These are phyloP conservation scores for Penicillium odoratum DNA, from an alignment of 495 filamentous ascomycete species.

Conservation along the genomic window DNA sequence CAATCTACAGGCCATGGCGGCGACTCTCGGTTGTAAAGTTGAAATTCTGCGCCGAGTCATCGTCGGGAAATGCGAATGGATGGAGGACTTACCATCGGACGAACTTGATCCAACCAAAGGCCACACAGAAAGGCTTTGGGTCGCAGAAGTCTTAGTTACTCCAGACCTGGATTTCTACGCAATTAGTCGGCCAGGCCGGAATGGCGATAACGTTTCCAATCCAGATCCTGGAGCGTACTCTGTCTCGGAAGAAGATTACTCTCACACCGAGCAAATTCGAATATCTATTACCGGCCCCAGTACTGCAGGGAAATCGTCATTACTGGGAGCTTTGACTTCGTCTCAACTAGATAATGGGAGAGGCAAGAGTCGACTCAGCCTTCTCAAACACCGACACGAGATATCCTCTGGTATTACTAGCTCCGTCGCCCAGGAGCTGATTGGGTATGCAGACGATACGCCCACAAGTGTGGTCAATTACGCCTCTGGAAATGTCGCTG, in stretches of 20 bases:
- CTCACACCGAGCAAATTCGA: conserved; percentile 73
- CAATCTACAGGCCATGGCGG: conserved; percentile 84
- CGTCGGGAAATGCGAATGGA: conserved; percentile 86
- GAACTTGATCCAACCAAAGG: conserved; percentile 26
- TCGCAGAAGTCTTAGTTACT: conserved; percentile 80
- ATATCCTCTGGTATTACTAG: conserved; percentile 88
- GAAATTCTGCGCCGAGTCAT: conserved; percentile 78
- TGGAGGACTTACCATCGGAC: conserved; percentile 37
- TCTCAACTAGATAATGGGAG: conserved; percentile 88
- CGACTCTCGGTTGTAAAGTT: conserved; percentile 86
- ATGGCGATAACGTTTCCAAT: not conserved
- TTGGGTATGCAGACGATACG: conserved; percentile 64
- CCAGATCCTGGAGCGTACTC: conserved; percentile 5
- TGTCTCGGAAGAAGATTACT: conserved; percentile 27
- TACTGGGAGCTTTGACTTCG: conserved; percentile 84
- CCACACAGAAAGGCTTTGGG: conserved; percentile 68
- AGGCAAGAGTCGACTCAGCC: conserved; percentile 80
- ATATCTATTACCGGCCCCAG: conserved; percentile 88
- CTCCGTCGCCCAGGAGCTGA: conserved; percentile 87
- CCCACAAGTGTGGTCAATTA: conserved; percentile 72
- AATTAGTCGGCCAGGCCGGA: conserved; percentile 12
- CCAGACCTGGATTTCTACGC: conserved; percentile 56
- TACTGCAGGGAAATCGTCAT: conserved; percentile 89
- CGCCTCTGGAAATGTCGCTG: conserved; percentile 78
- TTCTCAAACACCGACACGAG: conserved; percentile 94